These are phyloP conservation scores for Triglochin maritima DNA, from an alignment of 106 monocot species.

Conservation along the genomic window DNA sequence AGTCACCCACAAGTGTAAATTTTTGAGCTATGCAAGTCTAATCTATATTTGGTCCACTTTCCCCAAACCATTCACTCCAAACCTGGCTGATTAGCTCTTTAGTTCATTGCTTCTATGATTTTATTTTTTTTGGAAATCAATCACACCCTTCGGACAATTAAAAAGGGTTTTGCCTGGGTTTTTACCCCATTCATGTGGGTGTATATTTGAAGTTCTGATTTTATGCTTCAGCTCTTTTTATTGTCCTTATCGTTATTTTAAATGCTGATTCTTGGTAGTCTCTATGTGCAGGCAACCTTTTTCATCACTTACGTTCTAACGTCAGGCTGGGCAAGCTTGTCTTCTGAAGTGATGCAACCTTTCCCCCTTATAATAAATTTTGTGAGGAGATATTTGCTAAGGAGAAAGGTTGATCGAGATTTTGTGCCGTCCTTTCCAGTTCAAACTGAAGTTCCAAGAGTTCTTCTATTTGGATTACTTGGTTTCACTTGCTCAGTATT, in stretches of 20 bases:
- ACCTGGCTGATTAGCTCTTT: no score
- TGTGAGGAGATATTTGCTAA: slow-evolving; percentile 38
- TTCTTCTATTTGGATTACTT: slow-evolving; percentile 78
- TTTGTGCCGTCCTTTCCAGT: slow-evolving; percentile 78
- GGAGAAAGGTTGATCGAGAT: slow-evolving; percentile 29
- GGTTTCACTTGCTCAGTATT: slow-evolving; percentile 88
- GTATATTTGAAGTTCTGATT: no score
- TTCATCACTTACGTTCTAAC: slow-evolving; percentile 96
- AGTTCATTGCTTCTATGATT: no score
- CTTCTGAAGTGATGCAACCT: slow-evolving; percentile 76
- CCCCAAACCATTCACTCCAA: no score
- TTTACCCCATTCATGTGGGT: no score
- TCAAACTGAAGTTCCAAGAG: slow-evolving; percentile 87
- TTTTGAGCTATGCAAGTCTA: no score
- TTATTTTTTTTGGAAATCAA: no score
- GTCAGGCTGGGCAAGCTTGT: slow-evolving; percentile 97
- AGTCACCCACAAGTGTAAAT: no score
- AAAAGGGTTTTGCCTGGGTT: no score
- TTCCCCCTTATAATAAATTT: slow-evolving; percentile 66
- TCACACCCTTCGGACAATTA: no score
- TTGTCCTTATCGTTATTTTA: neutral
- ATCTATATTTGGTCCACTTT: no score
- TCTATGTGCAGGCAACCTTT: slow-evolving; percentile 68
- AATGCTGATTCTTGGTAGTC: neutral
- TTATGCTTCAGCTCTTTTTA: no score